Conservation (phyloP, 2,329 filamentous ascomycete genomes). For the Penicillium fuscoglaucum region DNA sequence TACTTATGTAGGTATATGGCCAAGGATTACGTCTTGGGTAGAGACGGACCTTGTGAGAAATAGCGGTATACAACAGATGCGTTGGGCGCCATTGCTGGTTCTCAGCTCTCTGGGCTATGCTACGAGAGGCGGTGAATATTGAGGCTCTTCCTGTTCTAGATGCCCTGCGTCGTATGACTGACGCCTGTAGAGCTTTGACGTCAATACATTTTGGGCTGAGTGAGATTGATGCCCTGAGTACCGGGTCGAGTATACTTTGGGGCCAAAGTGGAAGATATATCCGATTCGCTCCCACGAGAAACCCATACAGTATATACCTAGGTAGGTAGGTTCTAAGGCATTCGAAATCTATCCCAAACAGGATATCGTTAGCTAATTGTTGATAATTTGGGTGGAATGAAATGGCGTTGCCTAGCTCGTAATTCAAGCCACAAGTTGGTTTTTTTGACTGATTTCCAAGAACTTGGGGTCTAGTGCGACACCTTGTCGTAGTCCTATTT, state of each 20-base stretch:
- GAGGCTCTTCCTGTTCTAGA: constrained; percentile 2
- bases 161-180: background rate
- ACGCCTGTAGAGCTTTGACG: background rate
- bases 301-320: too few species aligned
- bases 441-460: background rate
- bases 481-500: background rate
- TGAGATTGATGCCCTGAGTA: background rate
- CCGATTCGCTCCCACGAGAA: background rate
- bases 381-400: background rate
- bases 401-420: constrained; percentile 3
- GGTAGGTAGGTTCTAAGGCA: too few species aligned
- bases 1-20: background rate
- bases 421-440: background rate
- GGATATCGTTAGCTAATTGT: background rate
- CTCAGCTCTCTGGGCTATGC: background rate
- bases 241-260: background rate
- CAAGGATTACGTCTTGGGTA: background rate
- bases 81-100: background rate
- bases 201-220: constrained; percentile 1
- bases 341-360: background rate
- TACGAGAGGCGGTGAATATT: background rate
- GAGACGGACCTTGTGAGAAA: background rate
- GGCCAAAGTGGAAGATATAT: background rate
- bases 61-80: background rate
- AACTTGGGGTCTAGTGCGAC: background rate